Percentiles rank a stretch among this genome's conserved stretches.
phyloP scores from a whole-genome alignment of 2,329 filamentous ascomycete species.

The Colletotrichum tamarilloi region DNA sequence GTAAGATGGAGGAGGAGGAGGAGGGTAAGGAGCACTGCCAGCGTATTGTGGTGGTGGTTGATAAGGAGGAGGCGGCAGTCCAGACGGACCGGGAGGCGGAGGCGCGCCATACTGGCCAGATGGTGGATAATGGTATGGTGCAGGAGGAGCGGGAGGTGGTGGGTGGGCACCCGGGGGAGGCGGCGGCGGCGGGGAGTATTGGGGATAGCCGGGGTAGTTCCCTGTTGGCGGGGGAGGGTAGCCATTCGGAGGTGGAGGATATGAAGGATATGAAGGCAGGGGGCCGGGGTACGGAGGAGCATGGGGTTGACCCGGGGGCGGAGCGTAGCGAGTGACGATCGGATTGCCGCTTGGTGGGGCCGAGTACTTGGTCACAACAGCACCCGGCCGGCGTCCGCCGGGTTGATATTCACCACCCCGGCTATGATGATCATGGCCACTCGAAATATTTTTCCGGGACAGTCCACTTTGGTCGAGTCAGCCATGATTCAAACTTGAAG shows the following conservation, averaged over 20 bases:
- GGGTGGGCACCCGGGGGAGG: conserved; percentile 23
- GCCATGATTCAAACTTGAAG: not conserved
- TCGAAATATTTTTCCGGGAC: conserved; percentile 23
- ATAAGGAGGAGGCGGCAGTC: conserved; percentile 33
- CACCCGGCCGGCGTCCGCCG: conserved; percentile 22
- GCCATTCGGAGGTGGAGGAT: conserved; percentile 17
- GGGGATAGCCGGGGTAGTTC: conserved; percentile 18
- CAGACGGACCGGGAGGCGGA: conserved; percentile 37
- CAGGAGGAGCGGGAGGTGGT: conserved; percentile 17
- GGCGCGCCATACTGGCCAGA: conserved; percentile 44
- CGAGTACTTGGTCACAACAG: conserved; percentile 33
- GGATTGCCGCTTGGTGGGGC: conserved; percentile 27
- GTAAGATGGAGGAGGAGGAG: conserved; percentile 20
- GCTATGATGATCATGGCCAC: conserved; percentile 7
- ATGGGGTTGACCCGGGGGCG: conserved; percentile 30
- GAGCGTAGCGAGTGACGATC: conserved; percentile 35
- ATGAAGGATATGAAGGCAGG: conserved; percentile 22
- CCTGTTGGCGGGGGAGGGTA: conserved; percentile 25
- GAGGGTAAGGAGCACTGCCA: conserved; percentile 2
- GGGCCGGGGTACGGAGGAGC: conserved; percentile 32
- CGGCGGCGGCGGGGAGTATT: conserved; percentile 17
- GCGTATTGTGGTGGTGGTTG: conserved; percentile 29
- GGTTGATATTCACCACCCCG: conserved; percentile 21
- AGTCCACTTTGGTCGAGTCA: conserved; percentile 23
- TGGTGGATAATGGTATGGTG: conserved; percentile 36